Conservation (phyloP, 2,329 filamentous ascomycete species). For the Huntiella abstrusa region DNA sequence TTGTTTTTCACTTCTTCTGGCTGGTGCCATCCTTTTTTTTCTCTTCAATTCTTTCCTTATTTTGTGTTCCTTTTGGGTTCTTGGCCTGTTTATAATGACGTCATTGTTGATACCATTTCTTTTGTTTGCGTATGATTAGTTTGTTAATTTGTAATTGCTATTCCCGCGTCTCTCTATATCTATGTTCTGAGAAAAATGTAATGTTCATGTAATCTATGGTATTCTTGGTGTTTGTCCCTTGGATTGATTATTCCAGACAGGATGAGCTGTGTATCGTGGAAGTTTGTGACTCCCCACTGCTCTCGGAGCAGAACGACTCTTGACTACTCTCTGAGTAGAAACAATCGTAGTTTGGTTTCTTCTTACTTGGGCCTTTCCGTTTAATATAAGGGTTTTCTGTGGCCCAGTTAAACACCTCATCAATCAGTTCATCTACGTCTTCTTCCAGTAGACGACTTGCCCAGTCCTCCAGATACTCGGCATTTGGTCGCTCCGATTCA, state of each 20-base stretch:
- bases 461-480: too few relatives aligned
- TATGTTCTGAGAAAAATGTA: background rate
- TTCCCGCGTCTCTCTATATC: background rate
- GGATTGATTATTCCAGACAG: background rate
- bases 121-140: background rate
- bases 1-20: background rate
- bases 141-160: background rate
- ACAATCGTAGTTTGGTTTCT: too few relatives aligned
- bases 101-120: constrained; percentile 1
- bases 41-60: background rate
- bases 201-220: too few relatives aligned
- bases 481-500: too few relatives aligned
- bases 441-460: too few relatives aligned
- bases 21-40: constrained; percentile 1
- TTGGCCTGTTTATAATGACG: background rate
- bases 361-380: too few relatives aligned
- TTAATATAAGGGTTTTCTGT: too few relatives aligned
- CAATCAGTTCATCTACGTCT: too few relatives aligned
- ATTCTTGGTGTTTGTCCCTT: background rate
- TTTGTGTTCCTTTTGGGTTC: constrained; percentile 1
- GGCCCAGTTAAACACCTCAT: too few relatives aligned
- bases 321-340: too few relatives aligned
- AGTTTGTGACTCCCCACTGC: background rate
- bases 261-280: background rate
- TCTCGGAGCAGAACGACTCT: too few relatives aligned